Evolutionary conservation across 768 basidiomycete genomes (phyloP).

Genomic region (Lentinula sp.): DNA sequence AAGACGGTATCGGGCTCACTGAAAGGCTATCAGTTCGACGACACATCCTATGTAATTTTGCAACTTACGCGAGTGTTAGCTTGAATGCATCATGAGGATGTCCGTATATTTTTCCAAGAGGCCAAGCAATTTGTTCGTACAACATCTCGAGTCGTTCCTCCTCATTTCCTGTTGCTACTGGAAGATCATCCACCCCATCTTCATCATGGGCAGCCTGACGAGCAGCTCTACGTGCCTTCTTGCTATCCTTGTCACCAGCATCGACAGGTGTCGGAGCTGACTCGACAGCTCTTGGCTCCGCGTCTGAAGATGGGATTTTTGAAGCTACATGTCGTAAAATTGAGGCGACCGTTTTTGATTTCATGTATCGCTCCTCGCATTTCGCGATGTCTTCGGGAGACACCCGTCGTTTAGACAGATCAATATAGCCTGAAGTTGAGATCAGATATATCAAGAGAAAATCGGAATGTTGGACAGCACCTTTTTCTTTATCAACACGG

Average conservation of each 20-base stretch:
- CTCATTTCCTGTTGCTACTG: slow-evolving; percentile 35
- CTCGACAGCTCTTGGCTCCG: slow-evolving; percentile 24
- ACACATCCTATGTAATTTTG: not conserved
- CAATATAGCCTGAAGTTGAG: slow-evolving; percentile 79
- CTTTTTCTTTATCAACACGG: slow-evolving; percentile 98
- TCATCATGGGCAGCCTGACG: slow-evolving; percentile 41
- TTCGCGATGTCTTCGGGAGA: slow-evolving; percentile 98
- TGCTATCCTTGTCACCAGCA: slow-evolving; percentile 40
- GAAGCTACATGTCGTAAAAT: slow-evolving; percentile 90
- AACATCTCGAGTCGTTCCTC: slow-evolving; percentile 79
- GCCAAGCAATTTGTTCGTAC: slow-evolving; percentile 92
- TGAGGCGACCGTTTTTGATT: slow-evolving; percentile 92
- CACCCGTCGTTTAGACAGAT: slow-evolving; percentile 96
- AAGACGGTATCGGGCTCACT: slow-evolving; percentile 71
- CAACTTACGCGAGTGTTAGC: slow-evolving; percentile 80
- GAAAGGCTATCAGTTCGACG: not conserved
- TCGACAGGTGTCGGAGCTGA: slow-evolving; percentile 16
- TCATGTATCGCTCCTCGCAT: slow-evolving; percentile 98
- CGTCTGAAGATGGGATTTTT: slow-evolving; percentile 51
- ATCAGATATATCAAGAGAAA: not conserved
- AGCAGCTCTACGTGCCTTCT: slow-evolving; percentile 37
- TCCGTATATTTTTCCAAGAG: slow-evolving; percentile 85
- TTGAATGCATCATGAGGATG: slow-evolving; percentile 99
- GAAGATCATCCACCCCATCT: slow-evolving; percentile 32
- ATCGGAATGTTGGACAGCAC: slow-evolving; percentile 31